Base-by-base conservation (phyloP, 2,329 filamentous ascomycete genomes). In the Tolypocladium pustulatum region DNA sequence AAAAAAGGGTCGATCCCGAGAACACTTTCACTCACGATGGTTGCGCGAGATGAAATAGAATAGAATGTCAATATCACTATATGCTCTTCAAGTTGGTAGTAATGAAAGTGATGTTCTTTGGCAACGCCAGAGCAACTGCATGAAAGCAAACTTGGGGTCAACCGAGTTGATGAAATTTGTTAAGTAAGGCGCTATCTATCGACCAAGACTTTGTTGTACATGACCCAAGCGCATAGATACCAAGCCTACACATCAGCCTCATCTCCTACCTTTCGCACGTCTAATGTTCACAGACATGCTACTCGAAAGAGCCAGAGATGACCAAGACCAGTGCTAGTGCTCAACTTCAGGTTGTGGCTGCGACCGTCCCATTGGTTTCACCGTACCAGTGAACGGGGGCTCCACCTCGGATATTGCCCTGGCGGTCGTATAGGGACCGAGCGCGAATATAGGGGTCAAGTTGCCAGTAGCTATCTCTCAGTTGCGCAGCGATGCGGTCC, bases 361-460 rank as follows among this genome's bases (percentile, higher is more conserved):
- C n/a, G 38, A 13, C 17, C 4, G 41, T 13, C 2, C 13, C 41
- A 25, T 15, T 46, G 25, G 25, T 30, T 17, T 15, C 6, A 30
- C 43, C 22, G 67, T 95, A 94, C 72, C 90, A 92, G 40, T 89
- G 76, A 46, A 93, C 73, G 67, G 80, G 80, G 1, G 91, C 92
- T 13, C 78, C 84, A 0, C 78, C 74, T 60, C 82, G 76, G 52
- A 97, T 79, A 61, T 93, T 76, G 1, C 91, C 90, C 15, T 80
- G 81, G 60, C 94, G 83, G 71, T 99, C 94, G 66, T 96, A 97
- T 61, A 90, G 74, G n/a, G 86, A 89, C 67, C 87, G 81, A 15
- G 92, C 90, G 43, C 94, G 81, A 36, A 97, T 71, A 70, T 93
- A 96, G 0, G 91, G 91, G 73, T 99, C 94, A 57, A 97, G 73